Evolutionary conservation across 495 filamentous ascomycete species (phyloP).

Genomic region (Aspergillus funiculosus): DNA sequence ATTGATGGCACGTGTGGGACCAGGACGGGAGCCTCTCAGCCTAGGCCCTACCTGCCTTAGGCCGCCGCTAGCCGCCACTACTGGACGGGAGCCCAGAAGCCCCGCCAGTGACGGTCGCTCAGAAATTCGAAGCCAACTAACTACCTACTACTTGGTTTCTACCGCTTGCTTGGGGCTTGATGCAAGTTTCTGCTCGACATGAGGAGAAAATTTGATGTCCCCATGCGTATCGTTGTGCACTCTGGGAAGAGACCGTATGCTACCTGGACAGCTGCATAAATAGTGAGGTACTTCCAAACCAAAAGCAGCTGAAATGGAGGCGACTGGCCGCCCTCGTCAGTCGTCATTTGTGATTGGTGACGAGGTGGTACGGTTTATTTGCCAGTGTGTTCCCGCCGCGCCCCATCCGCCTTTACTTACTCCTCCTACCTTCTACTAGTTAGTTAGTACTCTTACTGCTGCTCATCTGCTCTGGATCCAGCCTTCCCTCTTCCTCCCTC

Average conservation of each 20-base stretch:
- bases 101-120: too few relatives aligned
- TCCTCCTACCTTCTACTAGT: too few relatives aligned
- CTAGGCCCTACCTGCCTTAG: not conserved
- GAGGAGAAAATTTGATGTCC: not conserved
- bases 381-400: conserved; percentile 12
- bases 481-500: conserved; percentile 7
- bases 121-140: too few relatives aligned
- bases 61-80: not conserved
- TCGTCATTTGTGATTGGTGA: conserved; percentile 16
- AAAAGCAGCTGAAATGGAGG: not conserved
- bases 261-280: too few relatives aligned
- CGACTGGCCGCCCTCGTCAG: conserved; percentile 1
- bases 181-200: not conserved
- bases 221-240: too few relatives aligned
- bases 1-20: conserved; percentile 1
- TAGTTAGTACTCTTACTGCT: too few relatives aligned
- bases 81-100: not conserved
- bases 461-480: conserved; percentile 14
- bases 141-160: not conserved
- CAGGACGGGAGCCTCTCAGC: too few relatives aligned
- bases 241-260: conserved; percentile 2
- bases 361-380: conserved; percentile 13
- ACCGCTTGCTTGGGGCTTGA: not conserved
- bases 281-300: too few relatives aligned
- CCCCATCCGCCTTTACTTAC: conserved; percentile 1